phyloP scores from a whole-genome alignment of 768 basidiomycete species.

The Kwoniella sp. region DNA sequence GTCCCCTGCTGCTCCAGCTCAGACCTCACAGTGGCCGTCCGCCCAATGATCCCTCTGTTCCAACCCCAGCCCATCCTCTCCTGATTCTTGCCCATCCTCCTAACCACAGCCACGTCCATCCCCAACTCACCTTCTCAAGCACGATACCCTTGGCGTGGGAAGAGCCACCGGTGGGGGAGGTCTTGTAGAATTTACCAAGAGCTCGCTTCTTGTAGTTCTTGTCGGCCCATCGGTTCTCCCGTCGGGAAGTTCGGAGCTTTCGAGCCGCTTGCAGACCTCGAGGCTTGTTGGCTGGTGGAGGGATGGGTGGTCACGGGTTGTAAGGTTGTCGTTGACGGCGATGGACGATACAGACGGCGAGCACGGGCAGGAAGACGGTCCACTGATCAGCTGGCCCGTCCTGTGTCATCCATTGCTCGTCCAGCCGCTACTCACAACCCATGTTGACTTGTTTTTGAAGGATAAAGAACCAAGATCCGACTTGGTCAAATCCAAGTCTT shows the following conservation, averaged over 20 bases:
- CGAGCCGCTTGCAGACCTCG: slow-evolving; percentile 98
- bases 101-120: background rate
- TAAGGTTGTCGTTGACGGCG: background rate
- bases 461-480: slow-evolving; percentile 14
- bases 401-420: background rate
- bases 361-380: background rate
- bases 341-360: background rate
- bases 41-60: background rate
- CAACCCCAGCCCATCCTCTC: background rate
- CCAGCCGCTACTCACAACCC: slow-evolving; percentile 28
- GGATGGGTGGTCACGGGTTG: background rate
- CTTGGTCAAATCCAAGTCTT: no score
- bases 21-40: background rate
- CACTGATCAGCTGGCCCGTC: slow-evolving; percentile 7
- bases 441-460: slow-evolving; percentile 30
- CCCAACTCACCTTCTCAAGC: slow-evolving; percentile 70
- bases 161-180: slow-evolving; percentile 97
- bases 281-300: slow-evolving; percentile 82
- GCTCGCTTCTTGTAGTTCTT: slow-evolving; percentile 99
- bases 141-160: slow-evolving; percentile 99
- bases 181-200: slow-evolving; percentile 98
- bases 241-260: slow-evolving; percentile 89
- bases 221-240: slow-evolving; percentile 99
- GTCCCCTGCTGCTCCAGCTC: background rate
- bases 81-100: background rate